Conservation (phyloP, 2,329 filamentous ascomycete species). For the Calycina herbarum region DNA sequence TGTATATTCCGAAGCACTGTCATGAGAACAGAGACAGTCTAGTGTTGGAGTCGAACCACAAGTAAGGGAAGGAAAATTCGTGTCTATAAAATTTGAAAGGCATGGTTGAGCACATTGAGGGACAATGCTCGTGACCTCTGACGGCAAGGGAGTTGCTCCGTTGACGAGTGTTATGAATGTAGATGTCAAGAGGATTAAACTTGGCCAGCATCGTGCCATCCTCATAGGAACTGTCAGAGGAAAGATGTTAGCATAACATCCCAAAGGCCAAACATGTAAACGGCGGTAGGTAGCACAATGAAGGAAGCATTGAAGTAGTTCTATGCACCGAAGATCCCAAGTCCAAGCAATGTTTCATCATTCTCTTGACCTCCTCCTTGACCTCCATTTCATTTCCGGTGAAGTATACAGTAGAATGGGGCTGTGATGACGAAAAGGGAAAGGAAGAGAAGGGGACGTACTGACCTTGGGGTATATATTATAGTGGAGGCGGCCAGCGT, state of each 20-base stretch:
- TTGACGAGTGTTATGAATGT: constrained; percentile 26
- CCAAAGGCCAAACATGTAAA: constrained; percentile 11
- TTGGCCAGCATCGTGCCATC: constrained; percentile 37
- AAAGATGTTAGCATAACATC: constrained; percentile 25
- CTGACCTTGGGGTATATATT: constrained; percentile 35
- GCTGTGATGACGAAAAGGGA: constrained; percentile 4
- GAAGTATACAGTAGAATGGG: neutral
- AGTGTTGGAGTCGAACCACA: constrained; percentile 55
- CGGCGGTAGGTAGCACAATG: constrained; percentile 8
- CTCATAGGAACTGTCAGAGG: constrained; percentile 27
- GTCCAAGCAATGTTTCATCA: constrained; percentile 17
- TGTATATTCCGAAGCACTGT: constrained; percentile 62
- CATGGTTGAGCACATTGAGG: constrained; percentile 58
- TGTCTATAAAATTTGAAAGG: constrained; percentile 60
- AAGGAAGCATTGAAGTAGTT: constrained; percentile 8
- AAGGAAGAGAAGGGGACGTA: constrained; percentile 13
- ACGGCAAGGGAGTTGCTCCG: constrained; percentile 26
- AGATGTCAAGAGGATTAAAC: constrained; percentile 34
- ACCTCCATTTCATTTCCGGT: constrained; percentile 9
- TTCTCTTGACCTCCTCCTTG: constrained; percentile 9
- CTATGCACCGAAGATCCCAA: constrained; percentile 7
- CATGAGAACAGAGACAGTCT: constrained; percentile 62
- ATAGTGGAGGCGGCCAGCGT: constrained; percentile 37
- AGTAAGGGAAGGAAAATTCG: constrained; percentile 52
- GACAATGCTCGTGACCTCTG: constrained; percentile 35